Conservation (phyloP, 2,329 filamentous ascomycete genomes). For the Capronia epimyces region DNA sequence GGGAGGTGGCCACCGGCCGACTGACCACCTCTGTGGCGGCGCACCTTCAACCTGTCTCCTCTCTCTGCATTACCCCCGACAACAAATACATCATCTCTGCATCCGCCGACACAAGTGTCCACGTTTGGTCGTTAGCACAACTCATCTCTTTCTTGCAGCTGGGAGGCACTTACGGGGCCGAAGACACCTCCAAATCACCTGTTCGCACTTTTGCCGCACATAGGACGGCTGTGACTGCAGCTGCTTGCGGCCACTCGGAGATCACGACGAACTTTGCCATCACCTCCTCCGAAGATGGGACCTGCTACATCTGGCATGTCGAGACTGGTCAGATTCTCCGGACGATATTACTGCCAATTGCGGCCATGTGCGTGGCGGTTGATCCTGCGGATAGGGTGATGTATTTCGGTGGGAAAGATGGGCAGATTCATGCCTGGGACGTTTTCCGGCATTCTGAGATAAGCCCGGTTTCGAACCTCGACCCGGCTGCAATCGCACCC, state of each 20-base stretch:
- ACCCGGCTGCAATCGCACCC: conserved; percentile 35
- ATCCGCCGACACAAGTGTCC: conserved; percentile 71
- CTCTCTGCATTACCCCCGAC: conserved; percentile 63
- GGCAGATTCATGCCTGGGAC: conserved; percentile 72
- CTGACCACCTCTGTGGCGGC: conserved; percentile 42
- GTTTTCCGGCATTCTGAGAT: conserved; percentile 47
- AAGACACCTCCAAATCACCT: conserved; percentile 53
- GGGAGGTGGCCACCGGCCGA: conserved; percentile 67
- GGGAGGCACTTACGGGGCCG: conserved; percentile 45
- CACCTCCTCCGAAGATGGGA: conserved; percentile 79
- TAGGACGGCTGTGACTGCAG: conserved; percentile 46
- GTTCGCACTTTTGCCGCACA: conserved; percentile 70
- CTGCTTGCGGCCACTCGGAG: conserved; percentile 60
- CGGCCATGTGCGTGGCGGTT: conserved; percentile 65
- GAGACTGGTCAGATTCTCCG: conserved; percentile 68
- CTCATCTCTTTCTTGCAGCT: conserved; percentile 59
- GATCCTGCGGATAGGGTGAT: conserved; percentile 80
- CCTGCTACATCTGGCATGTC: conserved; percentile 90
- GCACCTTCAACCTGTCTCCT: conserved; percentile 56
- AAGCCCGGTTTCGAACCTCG: not conserved
- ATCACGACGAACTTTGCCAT: conserved; percentile 75
- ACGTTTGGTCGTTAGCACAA: conserved; percentile 79
- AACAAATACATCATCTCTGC: conserved; percentile 47
- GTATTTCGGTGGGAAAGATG: conserved; percentile 74
- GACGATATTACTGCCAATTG: conserved; percentile 72